Evolutionary conservation across 192 early-diverging fungal genomes (phyloP).

Genomic region (Powellomyces hirtus): DNA sequence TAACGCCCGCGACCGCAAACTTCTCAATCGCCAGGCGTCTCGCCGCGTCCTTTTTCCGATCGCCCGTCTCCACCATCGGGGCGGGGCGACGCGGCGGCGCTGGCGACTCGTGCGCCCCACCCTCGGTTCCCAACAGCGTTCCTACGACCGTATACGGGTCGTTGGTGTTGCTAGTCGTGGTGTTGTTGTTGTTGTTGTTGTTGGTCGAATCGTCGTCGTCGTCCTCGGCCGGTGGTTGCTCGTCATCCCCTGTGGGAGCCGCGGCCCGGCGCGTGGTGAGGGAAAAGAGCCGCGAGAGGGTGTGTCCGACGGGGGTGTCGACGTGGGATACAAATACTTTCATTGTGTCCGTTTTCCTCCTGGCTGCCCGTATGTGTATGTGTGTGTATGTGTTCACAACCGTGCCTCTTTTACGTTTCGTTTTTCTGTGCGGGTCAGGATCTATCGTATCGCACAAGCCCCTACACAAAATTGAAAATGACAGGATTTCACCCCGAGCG

Average conservation of each 20-base stretch:
- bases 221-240: conserved; percentile 45
- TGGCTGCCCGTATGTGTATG: too few species aligned
- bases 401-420: too few species aligned
- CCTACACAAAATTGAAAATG: too few species aligned
- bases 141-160: conserved; percentile 49
- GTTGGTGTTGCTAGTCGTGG: conserved; percentile 26
- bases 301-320: conserved; percentile 55
- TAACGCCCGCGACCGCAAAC: conserved; percentile 40
- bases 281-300: conserved; percentile 48
- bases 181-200: conserved; percentile 17
- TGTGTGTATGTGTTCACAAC: too few species aligned
- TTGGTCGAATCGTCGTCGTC: conserved; percentile 27
- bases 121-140: conserved; percentile 31
- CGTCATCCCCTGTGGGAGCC: conserved; percentile 42
- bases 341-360: not conserved
- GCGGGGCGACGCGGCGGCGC: conserved; percentile 33
- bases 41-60: conserved; percentile 49
- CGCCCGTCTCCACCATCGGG: conserved; percentile 53
- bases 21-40: conserved; percentile 57
- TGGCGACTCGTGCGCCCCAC: not conserved
- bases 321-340: conserved; percentile 53
- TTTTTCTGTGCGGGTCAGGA: too few species aligned
- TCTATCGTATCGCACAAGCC: too few species aligned
- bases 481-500: too few species aligned
- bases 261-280: conserved; percentile 44